Percentiles rank a stretch among this genome's conserved stretches.
These are phyloP conservation scores for Leptodontidium sp. DNA, from an alignment of 2,329 filamentous ascomycete species.

Conservation along the genomic window DNA sequence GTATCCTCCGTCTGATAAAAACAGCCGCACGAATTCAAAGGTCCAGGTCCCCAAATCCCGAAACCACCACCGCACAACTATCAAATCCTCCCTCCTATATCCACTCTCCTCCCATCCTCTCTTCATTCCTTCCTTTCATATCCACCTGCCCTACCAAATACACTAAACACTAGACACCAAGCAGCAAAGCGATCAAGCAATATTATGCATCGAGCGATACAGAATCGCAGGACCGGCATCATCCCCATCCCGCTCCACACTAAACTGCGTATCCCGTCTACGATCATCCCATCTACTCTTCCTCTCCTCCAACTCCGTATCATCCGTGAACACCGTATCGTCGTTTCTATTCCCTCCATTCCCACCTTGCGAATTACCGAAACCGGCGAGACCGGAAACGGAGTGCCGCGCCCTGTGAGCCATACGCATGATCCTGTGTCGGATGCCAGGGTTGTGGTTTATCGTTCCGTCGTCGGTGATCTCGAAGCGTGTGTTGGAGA, in stretches of 20 bases:
- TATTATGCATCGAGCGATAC: slow-evolving; percentile 17
- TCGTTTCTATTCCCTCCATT: neutral
- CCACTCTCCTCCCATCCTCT: too few relatives aligned
- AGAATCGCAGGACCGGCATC: slow-evolving; percentile 13
- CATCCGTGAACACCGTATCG: neutral
- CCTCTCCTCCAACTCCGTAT: slow-evolving; percentile 1
- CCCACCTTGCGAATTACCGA: neutral
- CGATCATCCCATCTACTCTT: slow-evolving; percentile 14
- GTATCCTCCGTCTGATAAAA: too few relatives aligned
- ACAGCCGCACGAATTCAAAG: too few relatives aligned
- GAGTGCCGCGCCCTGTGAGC: neutral
- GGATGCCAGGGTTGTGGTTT: neutral
- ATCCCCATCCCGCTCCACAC: slow-evolving; percentile 10
- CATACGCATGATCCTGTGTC: neutral
- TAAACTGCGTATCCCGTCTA: slow-evolving; percentile 10
- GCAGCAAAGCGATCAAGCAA: neutral
- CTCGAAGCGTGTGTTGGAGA: slow-evolving; percentile 27
- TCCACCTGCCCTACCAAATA: too few relatives aligned
- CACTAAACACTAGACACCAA: too few relatives aligned
- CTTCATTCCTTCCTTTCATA: too few relatives aligned
- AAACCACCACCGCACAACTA: too few relatives aligned
- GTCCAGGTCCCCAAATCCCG: too few relatives aligned
- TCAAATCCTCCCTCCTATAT: too few relatives aligned
- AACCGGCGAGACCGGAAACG: neutral
- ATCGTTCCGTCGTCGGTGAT: slow-evolving; percentile 25